Conservation (phyloP, 345 rosid species). For the Brassica incana region DNA sequence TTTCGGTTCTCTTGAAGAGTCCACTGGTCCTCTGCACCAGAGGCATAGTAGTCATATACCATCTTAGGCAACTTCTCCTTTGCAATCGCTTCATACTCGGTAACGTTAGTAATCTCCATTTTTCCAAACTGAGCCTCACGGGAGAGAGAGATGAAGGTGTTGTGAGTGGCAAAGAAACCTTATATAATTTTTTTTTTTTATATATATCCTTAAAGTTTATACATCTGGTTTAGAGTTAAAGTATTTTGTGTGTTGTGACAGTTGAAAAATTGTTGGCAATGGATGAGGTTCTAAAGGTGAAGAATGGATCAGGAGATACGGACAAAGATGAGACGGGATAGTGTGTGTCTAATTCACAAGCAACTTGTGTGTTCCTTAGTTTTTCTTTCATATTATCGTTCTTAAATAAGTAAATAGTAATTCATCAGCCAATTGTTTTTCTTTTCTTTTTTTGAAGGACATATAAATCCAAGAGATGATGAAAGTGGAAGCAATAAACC, state of each 20-base stretch:
- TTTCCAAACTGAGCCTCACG: conserved; percentile 11
- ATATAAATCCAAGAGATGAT: not conserved
- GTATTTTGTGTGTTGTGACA: not conserved
- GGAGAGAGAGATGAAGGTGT: conserved; percentile 1
- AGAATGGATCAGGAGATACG: conserved; percentile 43
- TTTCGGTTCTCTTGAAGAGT: conserved; percentile 58
- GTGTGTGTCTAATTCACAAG: conserved; percentile 43
- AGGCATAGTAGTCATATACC: conserved; percentile 73
- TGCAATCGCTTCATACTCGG: conserved; percentile 66
- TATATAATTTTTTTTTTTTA: not conserved
- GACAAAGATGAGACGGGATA: conserved; percentile 31
- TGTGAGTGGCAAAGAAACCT: not conserved
- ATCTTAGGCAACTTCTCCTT: conserved; percentile 69
- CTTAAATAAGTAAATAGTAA: conserved; percentile 12
- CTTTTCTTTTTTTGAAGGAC: not conserved
- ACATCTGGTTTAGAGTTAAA: not conserved
- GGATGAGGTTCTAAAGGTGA: conserved; percentile 61
- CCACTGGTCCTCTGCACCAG: conserved; percentile 83
- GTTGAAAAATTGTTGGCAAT: conserved; percentile 1
- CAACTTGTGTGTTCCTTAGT: conserved; percentile 43
- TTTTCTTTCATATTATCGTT: conserved; percentile 37
- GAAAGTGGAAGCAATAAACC: not conserved
- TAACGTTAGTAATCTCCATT: conserved; percentile 70
- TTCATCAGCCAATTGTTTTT: not conserved
- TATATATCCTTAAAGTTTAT: not conserved